Conservation (phyloP, 2,329 filamentous ascomycete species). For the Ceratocystis colombiana region DNA sequence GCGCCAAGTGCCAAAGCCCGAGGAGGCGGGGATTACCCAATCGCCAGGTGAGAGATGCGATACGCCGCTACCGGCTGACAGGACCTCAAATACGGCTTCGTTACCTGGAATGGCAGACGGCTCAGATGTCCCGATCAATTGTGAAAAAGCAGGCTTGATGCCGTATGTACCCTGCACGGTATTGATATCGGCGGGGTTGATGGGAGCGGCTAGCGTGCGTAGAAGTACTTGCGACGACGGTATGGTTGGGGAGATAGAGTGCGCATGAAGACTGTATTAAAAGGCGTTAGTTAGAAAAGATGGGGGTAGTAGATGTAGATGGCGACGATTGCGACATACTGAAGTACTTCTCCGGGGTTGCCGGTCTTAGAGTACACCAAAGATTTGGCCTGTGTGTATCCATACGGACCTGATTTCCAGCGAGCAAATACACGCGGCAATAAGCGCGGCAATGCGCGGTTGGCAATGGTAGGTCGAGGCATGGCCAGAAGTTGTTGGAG, state of each 20-base stretch:
- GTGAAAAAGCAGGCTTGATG: conserved; percentile 66
- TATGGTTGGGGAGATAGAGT: conserved; percentile 67
- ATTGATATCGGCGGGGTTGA: conserved; percentile 97
- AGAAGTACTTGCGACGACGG: conserved; percentile 59
- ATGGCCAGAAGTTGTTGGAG: neutral
- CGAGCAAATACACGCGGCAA: conserved; percentile 32
- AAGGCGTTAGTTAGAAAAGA: neutral
- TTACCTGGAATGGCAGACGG: conserved; percentile 77
- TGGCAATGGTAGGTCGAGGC: conserved; percentile 13
- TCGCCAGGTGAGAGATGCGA: conserved; percentile 58
- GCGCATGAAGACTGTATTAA: conserved; percentile 51
- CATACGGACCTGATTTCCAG: conserved; percentile 54
- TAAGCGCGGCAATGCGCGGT: conserved; percentile 8
- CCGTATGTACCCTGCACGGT: conserved; percentile 96
- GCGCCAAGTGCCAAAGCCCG: conserved; percentile 86
- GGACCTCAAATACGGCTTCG: conserved; percentile 88
- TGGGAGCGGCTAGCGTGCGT: conserved; percentile 77
- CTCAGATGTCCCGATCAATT: conserved; percentile 61
- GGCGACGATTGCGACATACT: conserved; percentile 34
- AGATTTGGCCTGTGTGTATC: conserved; percentile 77
- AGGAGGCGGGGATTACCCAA: conserved; percentile 81
- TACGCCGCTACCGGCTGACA: conserved; percentile 52
- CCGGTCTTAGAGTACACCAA: conserved; percentile 66
- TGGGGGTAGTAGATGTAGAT: too few species aligned
- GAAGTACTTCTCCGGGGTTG: conserved; percentile 61